Evolutionary conservation across 2,329 filamentous ascomycete species (phyloP), one percentile per base, ranked within the genome.

Genomic region (Didymella sp.): DNA sequence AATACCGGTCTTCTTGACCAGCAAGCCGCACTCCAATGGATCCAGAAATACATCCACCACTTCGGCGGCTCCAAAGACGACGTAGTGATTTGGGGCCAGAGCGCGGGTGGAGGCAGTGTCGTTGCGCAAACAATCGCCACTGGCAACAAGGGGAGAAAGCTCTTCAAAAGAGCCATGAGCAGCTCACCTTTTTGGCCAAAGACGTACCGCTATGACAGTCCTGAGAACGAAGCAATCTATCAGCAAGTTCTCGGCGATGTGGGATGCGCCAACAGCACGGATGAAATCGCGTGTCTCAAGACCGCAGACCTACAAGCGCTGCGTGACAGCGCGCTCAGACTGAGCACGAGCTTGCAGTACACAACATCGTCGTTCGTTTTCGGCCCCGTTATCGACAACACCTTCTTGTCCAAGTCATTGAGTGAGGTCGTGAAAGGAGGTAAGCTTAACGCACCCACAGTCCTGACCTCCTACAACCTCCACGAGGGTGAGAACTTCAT

Each of bases 401-500:
- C 57, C 0, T 87, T 88, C 63, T 73, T 88, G 42, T 74, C 66
- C 1, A 69, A 77, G 52, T 75, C 76, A 17, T 74, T 88, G 2
- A 83, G 79, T 2, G 61, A 77, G 1, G 80, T 79, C 0, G 74
- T 81, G 0, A 60, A 63, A 0, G 69, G 65, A 4, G 72, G 74
- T 0, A 47, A 61, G 4, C 71, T 85, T 8, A 80, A 84, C 49
- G 78, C 79, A 2, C 77, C 82, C 2, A 68, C 74, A 8, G 78
- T 80, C 0, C 83, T 82, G 60, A 78, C 79, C n/a, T 83, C 82
- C 77, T 87, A 87, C 69, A 88, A 88, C 67, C 79, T 82, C 0
- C 82, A 87, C 65, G 86, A 88, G 71, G 85, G 86, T 21, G 81
- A 87, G 68, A 85, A 84, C 60, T 88, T 89, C 63, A 76, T 86